phyloP scores from a whole-genome alignment of 768 basidiomycete species.

The Mycena galopus region DNA sequence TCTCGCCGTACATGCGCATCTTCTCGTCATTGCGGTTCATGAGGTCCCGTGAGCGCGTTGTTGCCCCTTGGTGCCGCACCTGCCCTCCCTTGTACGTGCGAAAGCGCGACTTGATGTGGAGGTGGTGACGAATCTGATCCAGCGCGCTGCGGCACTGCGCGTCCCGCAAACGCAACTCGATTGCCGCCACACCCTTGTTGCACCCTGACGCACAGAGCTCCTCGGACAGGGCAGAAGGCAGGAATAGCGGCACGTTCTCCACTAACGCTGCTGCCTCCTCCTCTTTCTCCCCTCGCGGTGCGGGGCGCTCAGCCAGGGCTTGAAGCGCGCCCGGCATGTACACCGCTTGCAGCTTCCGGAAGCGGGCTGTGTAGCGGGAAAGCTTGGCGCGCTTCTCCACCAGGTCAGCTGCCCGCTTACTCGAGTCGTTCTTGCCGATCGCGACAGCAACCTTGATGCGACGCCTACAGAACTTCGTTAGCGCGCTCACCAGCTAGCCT shows the following conservation, averaged over 20 bases:
- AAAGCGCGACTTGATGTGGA: slow-evolving; percentile 13
- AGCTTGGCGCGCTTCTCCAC: neutral
- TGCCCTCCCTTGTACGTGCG: neutral
- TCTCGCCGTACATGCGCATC: neutral
- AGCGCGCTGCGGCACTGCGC: slow-evolving; percentile 4
- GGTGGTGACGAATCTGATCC: neutral
- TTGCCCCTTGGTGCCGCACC: neutral
- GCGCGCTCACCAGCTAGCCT: neutral
- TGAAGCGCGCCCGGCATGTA: neutral
- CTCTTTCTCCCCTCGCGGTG: neutral
- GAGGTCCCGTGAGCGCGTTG: neutral
- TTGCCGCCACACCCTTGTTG: slow-evolving; percentile 2
- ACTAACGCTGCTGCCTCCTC: no score
- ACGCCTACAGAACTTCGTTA: neutral
- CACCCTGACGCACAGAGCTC: neutral
- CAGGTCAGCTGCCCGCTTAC: neutral
- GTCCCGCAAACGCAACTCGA: slow-evolving; percentile 12
- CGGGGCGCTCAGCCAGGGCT: neutral
- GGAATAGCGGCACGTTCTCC: neutral
- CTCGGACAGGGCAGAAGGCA: neutral
- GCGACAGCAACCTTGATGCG: neutral
- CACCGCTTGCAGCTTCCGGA: neutral
- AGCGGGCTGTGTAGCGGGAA: neutral
- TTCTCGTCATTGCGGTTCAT: slow-evolving; percentile 10
- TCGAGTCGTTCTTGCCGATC: neutral